Conservation (phyloP, 2,329 filamentous ascomycete species). For the Lizonia empirigonia region DNA sequence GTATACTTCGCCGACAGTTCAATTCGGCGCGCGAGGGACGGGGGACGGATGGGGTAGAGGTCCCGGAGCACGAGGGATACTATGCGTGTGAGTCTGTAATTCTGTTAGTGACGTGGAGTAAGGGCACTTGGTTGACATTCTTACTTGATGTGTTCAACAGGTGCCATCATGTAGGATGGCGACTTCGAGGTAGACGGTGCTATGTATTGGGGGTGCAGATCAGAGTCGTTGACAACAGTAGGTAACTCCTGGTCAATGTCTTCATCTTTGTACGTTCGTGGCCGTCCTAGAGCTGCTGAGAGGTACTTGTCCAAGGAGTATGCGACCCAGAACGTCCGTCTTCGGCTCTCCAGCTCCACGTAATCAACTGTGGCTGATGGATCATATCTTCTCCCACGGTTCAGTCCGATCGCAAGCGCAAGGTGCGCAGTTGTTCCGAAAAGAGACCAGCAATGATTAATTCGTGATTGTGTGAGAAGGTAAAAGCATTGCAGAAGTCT, state of each 20-base stretch:
- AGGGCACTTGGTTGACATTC: neutral
- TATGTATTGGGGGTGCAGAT: constrained; percentile 37
- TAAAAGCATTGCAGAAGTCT: constrained; percentile 64
- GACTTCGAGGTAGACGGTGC: constrained; percentile 32
- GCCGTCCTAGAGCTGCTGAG: constrained; percentile 66
- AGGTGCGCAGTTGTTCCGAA: constrained; percentile 64
- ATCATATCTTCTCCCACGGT: constrained; percentile 46
- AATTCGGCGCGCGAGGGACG: constrained; percentile 39
- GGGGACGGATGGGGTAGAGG: constrained; percentile 51
- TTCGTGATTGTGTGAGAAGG: constrained; percentile 62
- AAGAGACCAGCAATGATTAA: constrained; percentile 66
- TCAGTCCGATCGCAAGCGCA: constrained; percentile 54
- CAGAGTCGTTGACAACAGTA: constrained; percentile 44
- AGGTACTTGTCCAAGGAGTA: constrained; percentile 69
- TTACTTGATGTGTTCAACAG: constrained; percentile 53
- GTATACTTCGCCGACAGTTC: constrained; percentile 52
- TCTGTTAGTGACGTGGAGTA: neutral
- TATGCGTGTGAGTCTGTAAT: constrained; percentile 50
- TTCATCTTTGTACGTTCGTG: constrained; percentile 65
- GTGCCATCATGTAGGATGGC: constrained; percentile 53
- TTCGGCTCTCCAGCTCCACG: constrained; percentile 58
- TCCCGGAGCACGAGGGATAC: constrained; percentile 53
- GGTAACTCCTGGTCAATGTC: constrained; percentile 63
- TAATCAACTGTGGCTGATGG: constrained; percentile 49
- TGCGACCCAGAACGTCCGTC: constrained; percentile 66